Percentiles rank a stretch among this genome's conserved stretches.
phyloP scores from a whole-genome alignment of 768 basidiomycete genomes.

The Lactarius tabidus region DNA sequence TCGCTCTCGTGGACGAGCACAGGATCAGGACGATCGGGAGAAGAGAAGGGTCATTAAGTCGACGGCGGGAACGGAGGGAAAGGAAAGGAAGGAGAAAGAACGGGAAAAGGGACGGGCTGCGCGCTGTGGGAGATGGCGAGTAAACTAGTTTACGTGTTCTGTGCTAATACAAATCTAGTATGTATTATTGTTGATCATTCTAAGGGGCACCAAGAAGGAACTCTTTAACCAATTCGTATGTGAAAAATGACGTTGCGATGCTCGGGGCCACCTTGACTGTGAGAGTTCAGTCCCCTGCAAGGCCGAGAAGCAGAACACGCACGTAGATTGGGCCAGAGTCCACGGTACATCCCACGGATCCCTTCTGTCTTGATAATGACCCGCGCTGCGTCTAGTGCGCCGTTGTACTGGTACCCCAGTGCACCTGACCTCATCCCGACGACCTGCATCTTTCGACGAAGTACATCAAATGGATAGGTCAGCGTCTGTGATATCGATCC shows the following conservation, averaged over 20 bases:
- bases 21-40: background rate
- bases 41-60: slow-evolving; percentile 1
- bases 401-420: slow-evolving; percentile 64
- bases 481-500: slow-evolving; percentile 92
- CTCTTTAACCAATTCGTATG: slow-evolving; percentile 66
- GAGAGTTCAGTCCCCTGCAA: slow-evolving; percentile 10
- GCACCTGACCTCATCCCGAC: slow-evolving; percentile 60
- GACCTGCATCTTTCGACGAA: slow-evolving; percentile 95
- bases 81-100: background rate
- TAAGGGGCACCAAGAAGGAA: slow-evolving; percentile 38
- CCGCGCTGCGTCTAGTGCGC: slow-evolving; percentile 73
- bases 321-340: slow-evolving; percentile 87
- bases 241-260: slow-evolving; percentile 84
- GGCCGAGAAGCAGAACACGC: slow-evolving; percentile 33
- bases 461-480: slow-evolving; percentile 94
- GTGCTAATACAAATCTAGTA: slow-evolving; percentile 22
- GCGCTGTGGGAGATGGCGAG: background rate
- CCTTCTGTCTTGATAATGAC: slow-evolving; percentile 74
- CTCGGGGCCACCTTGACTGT: slow-evolving; percentile 89
- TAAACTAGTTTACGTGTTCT: background rate
- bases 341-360: slow-evolving; percentile 70
- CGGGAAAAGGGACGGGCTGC: background rate
- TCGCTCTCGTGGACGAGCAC: background rate
- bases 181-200: slow-evolving; percentile 8
- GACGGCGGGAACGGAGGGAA: background rate